Conservation (phyloP, 1,284 basidiomycete genomes). For the Sporisorium exsertum region DNA sequence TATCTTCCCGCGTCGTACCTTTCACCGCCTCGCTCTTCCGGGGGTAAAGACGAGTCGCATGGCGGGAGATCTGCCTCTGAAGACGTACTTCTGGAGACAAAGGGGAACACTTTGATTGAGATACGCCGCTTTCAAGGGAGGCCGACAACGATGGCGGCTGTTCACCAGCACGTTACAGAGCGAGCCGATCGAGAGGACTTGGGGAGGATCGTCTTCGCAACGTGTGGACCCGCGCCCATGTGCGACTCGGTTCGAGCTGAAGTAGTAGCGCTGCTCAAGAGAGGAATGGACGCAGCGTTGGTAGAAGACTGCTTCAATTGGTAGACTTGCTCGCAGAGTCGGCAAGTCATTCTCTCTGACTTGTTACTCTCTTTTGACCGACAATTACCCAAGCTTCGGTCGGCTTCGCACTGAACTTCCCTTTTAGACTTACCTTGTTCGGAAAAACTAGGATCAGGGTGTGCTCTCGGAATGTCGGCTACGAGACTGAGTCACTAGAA, state of each 20-base stretch:
- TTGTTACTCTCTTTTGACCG: background rate
- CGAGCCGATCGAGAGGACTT: background rate
- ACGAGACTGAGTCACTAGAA: background rate
- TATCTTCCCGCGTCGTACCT: background rate
- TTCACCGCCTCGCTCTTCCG: background rate
- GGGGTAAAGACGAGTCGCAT: background rate
- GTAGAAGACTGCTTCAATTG: slow-evolving; percentile 27
- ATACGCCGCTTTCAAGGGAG: slow-evolving; percentile 15
- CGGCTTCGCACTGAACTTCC: background rate
- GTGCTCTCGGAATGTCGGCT: background rate
- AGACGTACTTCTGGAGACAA: slow-evolving; percentile 11
- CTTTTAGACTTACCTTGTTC: background rate
- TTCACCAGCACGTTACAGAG: slow-evolving; percentile 17
- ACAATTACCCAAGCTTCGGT: background rate
- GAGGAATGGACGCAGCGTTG: slow-evolving; percentile 7
- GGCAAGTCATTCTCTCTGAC: background rate
- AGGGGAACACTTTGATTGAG: slow-evolving; percentile 2
- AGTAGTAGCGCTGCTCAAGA: slow-evolving; percentile 17
- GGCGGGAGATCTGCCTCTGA: background rate
- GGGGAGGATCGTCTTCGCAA: slow-evolving; percentile 21
- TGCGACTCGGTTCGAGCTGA: slow-evolving; percentile 20
- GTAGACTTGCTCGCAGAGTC: slow-evolving; percentile 3
- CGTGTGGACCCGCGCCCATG: slow-evolving; percentile 26
- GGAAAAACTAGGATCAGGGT: background rate
- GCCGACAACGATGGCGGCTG: slow-evolving; percentile 19